These are phyloP conservation scores for Ogataea parapolymorpha DNA, from an alignment of 805 yeast species.

Conservation along the genomic window DNA sequence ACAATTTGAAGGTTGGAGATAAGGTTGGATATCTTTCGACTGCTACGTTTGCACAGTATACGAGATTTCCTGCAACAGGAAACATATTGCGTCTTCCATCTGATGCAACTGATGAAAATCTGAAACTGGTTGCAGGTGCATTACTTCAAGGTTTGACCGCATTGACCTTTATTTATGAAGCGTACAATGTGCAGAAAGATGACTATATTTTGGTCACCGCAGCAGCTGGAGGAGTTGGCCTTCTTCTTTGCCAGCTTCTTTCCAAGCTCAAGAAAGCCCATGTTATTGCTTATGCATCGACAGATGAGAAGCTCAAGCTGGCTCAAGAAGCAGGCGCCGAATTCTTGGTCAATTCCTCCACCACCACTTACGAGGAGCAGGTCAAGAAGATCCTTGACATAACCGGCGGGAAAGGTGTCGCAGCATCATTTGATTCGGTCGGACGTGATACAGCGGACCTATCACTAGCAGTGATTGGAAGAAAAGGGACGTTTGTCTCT, in stretches of 20 bases:
- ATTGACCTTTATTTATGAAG: conserved; percentile 61
- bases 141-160: conserved; percentile 79
- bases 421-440: conserved; percentile 66
- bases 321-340: conserved; percentile 80
- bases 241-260: conserved; percentile 62
- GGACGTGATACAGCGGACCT: conserved; percentile 75
- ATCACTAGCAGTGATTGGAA: conserved; percentile 56
- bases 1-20: conserved; percentile 61
- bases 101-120: conserved; percentile 43
- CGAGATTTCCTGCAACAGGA: conserved; percentile 41
- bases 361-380: conserved; percentile 47
- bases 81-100: conserved; percentile 48
- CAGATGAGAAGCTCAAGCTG: conserved; percentile 62
- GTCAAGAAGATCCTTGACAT: conserved; percentile 52
- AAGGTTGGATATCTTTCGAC: conserved; percentile 55
- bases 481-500: conserved; percentile 72
- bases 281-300: conserved; percentile 82
- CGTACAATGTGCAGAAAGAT: conserved; percentile 62
- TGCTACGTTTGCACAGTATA: conserved; percentile 71
- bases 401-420: conserved; percentile 66
- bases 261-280: conserved; percentile 59
- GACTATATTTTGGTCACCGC: conserved; percentile 81
- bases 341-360: conserved; percentile 49
- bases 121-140: conserved; percentile 57
- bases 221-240: conserved; percentile 95